These are phyloP conservation scores for Viola odorata DNA, from an alignment of 345 rosid species.

Conservation along the genomic window DNA sequence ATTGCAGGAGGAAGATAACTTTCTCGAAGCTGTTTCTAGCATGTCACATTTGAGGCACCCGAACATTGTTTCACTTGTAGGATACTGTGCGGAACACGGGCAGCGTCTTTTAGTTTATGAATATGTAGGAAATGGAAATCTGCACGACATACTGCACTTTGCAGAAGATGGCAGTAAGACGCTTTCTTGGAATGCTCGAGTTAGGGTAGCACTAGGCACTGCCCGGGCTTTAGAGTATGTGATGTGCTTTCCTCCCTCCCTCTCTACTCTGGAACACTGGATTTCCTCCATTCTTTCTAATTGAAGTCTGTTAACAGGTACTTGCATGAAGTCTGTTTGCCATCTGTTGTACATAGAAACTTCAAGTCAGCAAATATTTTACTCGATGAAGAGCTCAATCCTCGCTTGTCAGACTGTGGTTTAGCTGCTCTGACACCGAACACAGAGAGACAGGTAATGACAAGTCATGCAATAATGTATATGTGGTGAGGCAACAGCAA, in stretches of 20 bases:
- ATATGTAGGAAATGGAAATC: slow-evolving; percentile 59
- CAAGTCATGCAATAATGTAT: background rate
- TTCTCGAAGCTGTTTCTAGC: slow-evolving; percentile 85
- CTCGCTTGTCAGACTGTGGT: slow-evolving; percentile 91
- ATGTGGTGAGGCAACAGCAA: background rate
- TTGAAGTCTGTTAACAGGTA: slow-evolving; percentile 45
- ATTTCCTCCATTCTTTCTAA: slow-evolving; percentile 8
- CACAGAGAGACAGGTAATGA: slow-evolving; percentile 81
- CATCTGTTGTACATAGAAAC: slow-evolving; percentile 93
- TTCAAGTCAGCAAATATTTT: slow-evolving; percentile 96
- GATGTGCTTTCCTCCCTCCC: slow-evolving; percentile 9
- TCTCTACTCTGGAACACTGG: background rate
- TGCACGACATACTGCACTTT: slow-evolving; percentile 84
- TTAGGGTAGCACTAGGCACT: slow-evolving; percentile 94
- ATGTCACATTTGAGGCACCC: slow-evolving; percentile 96
- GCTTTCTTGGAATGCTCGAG: slow-evolving; percentile 93
- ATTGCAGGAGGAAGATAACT: slow-evolving; percentile 85
- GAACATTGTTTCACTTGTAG: slow-evolving; percentile 71
- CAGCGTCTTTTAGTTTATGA: slow-evolving; percentile 96
- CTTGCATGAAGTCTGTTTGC: slow-evolving; percentile 98
- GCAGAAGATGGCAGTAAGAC: slow-evolving; percentile 61
- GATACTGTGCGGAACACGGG: slow-evolving; percentile 93
- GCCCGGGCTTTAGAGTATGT: slow-evolving; percentile 98
- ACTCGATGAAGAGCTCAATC: slow-evolving; percentile 92
- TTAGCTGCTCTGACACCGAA: slow-evolving; percentile 90